phyloP scores from a whole-genome alignment of 1,139 yeast genomes.

The Candida sanyaensis region DNA sequence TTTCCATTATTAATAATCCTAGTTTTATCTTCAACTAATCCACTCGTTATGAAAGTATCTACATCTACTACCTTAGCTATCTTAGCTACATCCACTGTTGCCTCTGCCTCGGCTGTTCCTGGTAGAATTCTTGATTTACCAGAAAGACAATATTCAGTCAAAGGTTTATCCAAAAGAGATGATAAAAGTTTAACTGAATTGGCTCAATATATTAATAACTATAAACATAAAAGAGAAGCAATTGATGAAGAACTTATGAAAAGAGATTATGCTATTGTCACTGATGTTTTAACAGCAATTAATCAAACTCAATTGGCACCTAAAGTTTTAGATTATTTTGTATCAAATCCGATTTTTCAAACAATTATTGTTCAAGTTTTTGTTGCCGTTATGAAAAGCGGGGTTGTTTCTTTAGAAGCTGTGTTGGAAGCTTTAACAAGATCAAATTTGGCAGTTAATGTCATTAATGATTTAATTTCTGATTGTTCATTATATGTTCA shows the following conservation, averaged over 20 bases:
- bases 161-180: conserved; percentile 13
- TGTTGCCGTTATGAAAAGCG: conserved; percentile 34
- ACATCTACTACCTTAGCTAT: conserved; percentile 30
- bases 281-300: conserved; percentile 42
- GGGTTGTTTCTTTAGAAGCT: conserved; percentile 32
- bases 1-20: too few relatives aligned
- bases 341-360: conserved; percentile 33
- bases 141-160: conserved; percentile 6
- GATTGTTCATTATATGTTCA: conserved; percentile 44
- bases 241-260: conserved; percentile 25
- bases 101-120: conserved; percentile 28
- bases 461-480: conserved; percentile 39
- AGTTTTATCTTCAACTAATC: too few relatives aligned
- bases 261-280: conserved; percentile 41
- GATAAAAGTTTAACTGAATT: conserved; percentile 20
- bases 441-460: conserved; percentile 38
- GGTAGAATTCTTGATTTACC: conserved; percentile 13
- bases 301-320: conserved; percentile 44
- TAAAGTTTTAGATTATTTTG: conserved; percentile 36
- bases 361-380: conserved; percentile 37
- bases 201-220: conserved; percentile 22
- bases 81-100: conserved; percentile 27
- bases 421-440: conserved; percentile 42
- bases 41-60: conserved; percentile 27
- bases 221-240: conserved; percentile 35